Conservation (phyloP, 495 filamentous ascomycete genomes). For the Emericellopsis terricola region DNA sequence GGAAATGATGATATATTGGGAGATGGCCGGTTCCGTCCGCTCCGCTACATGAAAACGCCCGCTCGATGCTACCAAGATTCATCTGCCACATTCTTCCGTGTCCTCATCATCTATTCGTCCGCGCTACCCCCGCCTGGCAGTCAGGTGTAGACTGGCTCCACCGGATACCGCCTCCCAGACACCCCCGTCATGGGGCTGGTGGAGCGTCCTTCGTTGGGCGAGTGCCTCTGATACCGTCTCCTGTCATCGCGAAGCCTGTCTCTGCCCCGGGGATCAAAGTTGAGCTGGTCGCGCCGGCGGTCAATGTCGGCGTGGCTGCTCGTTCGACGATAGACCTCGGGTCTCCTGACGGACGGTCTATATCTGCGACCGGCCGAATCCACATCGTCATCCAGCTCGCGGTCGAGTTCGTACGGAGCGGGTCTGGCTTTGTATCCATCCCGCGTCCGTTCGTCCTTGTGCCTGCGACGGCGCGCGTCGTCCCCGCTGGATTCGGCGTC, state of each 20-base stretch:
- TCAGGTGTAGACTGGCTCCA: conserved; percentile 1
- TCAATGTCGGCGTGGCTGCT: conserved; percentile 26
- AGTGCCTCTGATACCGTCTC: conserved; percentile 3
- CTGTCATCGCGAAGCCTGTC: conserved; percentile 5
- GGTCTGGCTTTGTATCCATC: background rate
- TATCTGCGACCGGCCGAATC: background rate
- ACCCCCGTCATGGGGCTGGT: conserved; percentile 18
- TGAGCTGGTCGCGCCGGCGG: conserved; percentile 10
- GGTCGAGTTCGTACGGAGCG: background rate
- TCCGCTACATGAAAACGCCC: too few species aligned
- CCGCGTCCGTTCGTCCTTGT: conserved; percentile 5
- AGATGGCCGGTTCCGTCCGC: too few species aligned
- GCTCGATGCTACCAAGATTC: too few species aligned
- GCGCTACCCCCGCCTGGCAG: too few species aligned
- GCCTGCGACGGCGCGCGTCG: background rate
- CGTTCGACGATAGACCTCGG: conserved; percentile 15
- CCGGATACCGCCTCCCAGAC: conserved; percentile 16
- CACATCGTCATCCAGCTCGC: background rate
- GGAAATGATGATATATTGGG: too few species aligned
- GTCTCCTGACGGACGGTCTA: conserved; percentile 10
- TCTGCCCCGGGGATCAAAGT: conserved; percentile 14
- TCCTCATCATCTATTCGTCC: too few species aligned
- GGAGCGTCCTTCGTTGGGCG: conserved; percentile 4
- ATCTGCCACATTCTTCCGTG: too few species aligned
- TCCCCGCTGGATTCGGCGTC: conserved; percentile 2